Evolutionary conservation across 805 yeast species (phyloP).

Genomic region (Monosporozyma servazzii): DNA sequence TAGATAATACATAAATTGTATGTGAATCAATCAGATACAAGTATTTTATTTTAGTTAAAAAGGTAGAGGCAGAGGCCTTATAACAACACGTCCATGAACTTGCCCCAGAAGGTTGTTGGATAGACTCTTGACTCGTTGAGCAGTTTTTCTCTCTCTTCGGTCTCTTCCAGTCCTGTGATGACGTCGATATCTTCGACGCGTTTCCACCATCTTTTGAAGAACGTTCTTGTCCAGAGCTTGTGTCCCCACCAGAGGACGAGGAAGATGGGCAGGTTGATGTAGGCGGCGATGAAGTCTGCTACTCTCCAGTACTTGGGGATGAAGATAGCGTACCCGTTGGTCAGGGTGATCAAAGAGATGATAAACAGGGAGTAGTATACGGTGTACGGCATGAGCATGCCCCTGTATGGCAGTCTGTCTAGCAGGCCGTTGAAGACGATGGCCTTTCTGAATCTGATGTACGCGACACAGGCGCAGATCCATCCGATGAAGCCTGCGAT

Average conservation of each 20-base stretch:
- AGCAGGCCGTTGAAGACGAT: constrained; percentile 41
- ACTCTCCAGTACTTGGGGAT: constrained; percentile 40
- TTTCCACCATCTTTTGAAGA: constrained; percentile 34
- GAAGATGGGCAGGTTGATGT: constrained; percentile 43
- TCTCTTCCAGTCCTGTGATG: constrained; percentile 48
- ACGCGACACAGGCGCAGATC: constrained; percentile 45
- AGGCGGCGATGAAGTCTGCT: constrained; percentile 61
- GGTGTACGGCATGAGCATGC: constrained; percentile 48
- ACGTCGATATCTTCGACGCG: constrained; percentile 55
- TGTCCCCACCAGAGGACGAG: constrained; percentile 49
- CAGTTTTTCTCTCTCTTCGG: constrained; percentile 43
- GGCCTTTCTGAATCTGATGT: constrained; percentile 58
- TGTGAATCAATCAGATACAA: no score
- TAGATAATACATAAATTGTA: background rate
- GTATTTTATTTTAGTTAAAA: background rate
- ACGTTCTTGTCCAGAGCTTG: constrained; percentile 37
- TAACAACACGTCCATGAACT: constrained; percentile 17
- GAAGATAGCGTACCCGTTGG: constrained; percentile 68
- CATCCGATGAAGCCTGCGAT: constrained; percentile 61
- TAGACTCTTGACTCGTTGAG: constrained; percentile 16
- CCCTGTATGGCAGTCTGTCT: constrained; percentile 50
- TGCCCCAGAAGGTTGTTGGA: constrained; percentile 15
- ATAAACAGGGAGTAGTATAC: constrained; percentile 45
- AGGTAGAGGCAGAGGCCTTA: background rate
- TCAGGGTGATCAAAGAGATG: constrained; percentile 45